phyloP scores from a whole-genome alignment of 495 filamentous ascomycete genomes.

The Lasiosphaeris hirsuta region DNA sequence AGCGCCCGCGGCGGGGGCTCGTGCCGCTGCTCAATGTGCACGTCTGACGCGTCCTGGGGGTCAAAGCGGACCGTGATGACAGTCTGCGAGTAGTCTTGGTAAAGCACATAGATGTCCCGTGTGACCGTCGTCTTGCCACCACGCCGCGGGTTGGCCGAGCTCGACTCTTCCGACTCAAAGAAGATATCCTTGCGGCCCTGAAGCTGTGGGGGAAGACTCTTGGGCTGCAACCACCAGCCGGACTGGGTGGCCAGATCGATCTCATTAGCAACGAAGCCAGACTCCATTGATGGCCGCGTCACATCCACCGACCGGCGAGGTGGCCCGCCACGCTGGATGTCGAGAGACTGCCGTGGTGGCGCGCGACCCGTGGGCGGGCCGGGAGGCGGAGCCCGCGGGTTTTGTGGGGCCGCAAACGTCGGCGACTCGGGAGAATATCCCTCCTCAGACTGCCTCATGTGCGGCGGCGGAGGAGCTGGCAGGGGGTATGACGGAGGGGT shows the following conservation, averaged over 20 bases:
- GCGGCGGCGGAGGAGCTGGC: constrained; percentile 47
- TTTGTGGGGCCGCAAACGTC: constrained; percentile 27
- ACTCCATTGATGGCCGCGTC: constrained; percentile 58
- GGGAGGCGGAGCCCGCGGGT: constrained; percentile 44
- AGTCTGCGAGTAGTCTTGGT: constrained; percentile 94
- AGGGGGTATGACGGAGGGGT: constrained; percentile 44
- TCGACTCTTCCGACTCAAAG: constrained; percentile 77
- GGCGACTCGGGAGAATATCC: constrained; percentile 22
- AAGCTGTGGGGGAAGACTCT: constrained; percentile 72
- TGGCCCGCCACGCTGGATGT: constrained; percentile 53
- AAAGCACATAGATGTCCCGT: constrained; percentile 81
- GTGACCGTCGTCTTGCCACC: constrained; percentile 66
- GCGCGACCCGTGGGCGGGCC: constrained; percentile 42
- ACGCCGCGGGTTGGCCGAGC: constrained; percentile 53
- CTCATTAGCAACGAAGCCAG: constrained; percentile 80
- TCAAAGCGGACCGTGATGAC: constrained; percentile 80
- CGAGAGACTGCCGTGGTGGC: constrained; percentile 63
- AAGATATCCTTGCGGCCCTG: constrained; percentile 81
- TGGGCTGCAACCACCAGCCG: constrained; percentile 80
- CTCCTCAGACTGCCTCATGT: constrained; percentile 25
- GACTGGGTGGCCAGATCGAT: constrained; percentile 70
- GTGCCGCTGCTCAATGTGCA: constrained; percentile 78
- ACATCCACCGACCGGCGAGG: constrained; percentile 71
- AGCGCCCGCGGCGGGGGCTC: constrained; percentile 75
- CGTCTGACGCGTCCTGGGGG: constrained; percentile 65